These are phyloP conservation scores for Colletotrichum lindemuthianum DNA, from an alignment of 2,329 filamentous ascomycete genomes.

Conservation along the genomic window DNA sequence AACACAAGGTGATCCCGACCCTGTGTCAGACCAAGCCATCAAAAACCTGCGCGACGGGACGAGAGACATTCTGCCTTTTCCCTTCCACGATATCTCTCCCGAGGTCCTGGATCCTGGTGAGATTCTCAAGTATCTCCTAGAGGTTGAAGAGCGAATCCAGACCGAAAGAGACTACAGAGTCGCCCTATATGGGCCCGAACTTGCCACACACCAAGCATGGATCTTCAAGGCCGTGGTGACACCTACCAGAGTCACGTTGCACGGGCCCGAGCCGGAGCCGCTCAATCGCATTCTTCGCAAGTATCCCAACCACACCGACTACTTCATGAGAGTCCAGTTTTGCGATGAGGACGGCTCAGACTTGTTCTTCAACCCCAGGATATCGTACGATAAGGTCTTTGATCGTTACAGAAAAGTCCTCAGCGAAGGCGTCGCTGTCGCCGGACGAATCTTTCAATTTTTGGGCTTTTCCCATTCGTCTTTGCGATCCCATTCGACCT, in stretches of 20 bases:
- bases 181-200: conserved; percentile 36
- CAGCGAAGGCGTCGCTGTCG: conserved; percentile 68
- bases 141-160: conserved; percentile 52
- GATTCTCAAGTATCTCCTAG: conserved; percentile 52
- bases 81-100: conserved; percentile 61
- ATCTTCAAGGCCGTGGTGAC: conserved; percentile 69
- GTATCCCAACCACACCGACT: conserved; percentile 66
- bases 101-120: conserved; percentile 49
- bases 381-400: conserved; percentile 60
- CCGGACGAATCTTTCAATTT: conserved; percentile 71
- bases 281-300: conserved; percentile 78
- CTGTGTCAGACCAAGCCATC: conserved; percentile 64
- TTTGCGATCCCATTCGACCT: conserved; percentile 75
- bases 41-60: conserved; percentile 62
- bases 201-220: conserved; percentile 55
- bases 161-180: conserved; percentile 23
- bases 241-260: conserved; percentile 65
- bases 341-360: conserved; percentile 77
- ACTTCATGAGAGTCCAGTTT: conserved; percentile 78
- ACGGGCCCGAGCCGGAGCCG: conserved; percentile 72
- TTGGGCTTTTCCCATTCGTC: conserved; percentile 85
- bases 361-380: conserved; percentile 65
- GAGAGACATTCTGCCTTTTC: conserved; percentile 61
- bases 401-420: conserved; percentile 70
- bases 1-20: conserved; percentile 41